A percentile compares a stretch with the other conserved stretches of the same genome.
Conservation (phyloP, 495 filamentous ascomycete genomes). For the Immersiella caudata region DNA sequence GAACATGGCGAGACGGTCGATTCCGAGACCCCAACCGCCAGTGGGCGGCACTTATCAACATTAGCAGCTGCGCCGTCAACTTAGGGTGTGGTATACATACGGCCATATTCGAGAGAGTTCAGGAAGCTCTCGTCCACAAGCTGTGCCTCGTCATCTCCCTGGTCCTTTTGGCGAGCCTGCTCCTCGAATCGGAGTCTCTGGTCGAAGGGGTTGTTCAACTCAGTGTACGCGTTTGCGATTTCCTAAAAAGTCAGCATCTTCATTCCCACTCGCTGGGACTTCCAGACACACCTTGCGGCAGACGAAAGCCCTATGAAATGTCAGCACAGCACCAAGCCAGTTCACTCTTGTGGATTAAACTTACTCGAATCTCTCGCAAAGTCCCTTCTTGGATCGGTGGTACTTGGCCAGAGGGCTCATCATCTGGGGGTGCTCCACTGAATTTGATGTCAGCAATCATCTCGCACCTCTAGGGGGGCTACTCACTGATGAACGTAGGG, state of each 20-base stretch:
- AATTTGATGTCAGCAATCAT: neutral
- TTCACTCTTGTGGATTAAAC: neutral
- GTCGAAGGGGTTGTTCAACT: constrained; percentile 96
- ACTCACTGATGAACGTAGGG: constrained; percentile 89
- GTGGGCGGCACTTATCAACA: constrained; percentile 70
- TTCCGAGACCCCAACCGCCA: constrained; percentile 96
- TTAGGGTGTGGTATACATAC: constrained; percentile 14
- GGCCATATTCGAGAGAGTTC: constrained; percentile 67
- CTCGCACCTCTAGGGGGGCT: constrained; percentile 15
- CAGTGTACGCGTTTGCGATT: constrained; percentile 94
- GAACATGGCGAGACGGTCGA: constrained; percentile 97
- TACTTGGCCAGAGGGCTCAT: constrained; percentile 98
- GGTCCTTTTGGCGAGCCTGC: constrained; percentile 92
- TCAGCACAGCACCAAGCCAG: constrained; percentile 12
- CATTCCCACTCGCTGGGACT: neutral
- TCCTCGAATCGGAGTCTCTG: constrained; percentile 94
- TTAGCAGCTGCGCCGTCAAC: constrained; percentile 49
- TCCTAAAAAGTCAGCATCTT: constrained; percentile 45
- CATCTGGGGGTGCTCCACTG: constrained; percentile 76
- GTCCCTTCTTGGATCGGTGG: constrained; percentile 71
- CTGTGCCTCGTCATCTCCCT: constrained; percentile 97
- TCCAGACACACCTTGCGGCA: constrained; percentile 68
- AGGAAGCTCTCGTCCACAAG: constrained; percentile 94
- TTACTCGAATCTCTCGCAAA: constrained; percentile 90
- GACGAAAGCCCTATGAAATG: constrained; percentile 67